Evolutionary conservation across 768 basidiomycete species (phyloP).

Genomic region (Hirschioporus abietinus): DNA sequence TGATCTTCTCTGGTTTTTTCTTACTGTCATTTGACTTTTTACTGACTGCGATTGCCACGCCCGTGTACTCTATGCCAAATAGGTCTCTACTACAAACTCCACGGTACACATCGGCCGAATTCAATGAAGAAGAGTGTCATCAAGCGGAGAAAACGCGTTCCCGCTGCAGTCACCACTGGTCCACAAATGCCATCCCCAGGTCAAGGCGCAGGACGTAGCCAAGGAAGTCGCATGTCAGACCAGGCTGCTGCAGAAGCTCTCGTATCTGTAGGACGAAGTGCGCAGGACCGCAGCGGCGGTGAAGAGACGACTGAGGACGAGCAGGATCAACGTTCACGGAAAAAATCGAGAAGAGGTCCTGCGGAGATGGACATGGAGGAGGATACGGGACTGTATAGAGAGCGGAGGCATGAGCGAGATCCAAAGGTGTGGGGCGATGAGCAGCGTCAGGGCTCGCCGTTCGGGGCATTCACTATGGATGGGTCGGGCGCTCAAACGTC

Average conservation of each 20-base stretch:
- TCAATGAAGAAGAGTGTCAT: conserved; percentile 99
- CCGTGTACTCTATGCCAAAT: background rate
- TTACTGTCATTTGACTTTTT: conserved; percentile 6
- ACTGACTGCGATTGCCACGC: background rate
- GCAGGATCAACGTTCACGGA: conserved; percentile 23
- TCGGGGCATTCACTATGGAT: conserved; percentile 15
- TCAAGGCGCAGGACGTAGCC: background rate
- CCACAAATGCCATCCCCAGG: conserved; percentile 24
- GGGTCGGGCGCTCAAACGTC: conserved; percentile 13
- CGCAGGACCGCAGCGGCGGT: conserved; percentile 28
- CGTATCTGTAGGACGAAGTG: conserved; percentile 68
- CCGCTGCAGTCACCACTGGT: conserved; percentile 55
- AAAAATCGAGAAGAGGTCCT: conserved; percentile 5
- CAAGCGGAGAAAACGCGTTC: conserved; percentile 95
- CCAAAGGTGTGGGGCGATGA: background rate
- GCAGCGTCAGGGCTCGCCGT: conserved; percentile 13
- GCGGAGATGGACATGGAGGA: conserved; percentile 23
- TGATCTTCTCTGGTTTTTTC: conserved; percentile 9
- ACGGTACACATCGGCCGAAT: conserved; percentile 93
- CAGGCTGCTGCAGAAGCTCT: conserved; percentile 88
- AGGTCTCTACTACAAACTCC: conserved; percentile 98
- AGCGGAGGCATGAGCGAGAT: background rate
- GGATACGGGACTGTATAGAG: background rate
- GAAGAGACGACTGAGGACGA: conserved; percentile 25
- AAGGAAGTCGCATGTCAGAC: conserved; percentile 56